phyloP scores from a whole-genome alignment of 2,329 filamentous ascomycete genomes.

The Trichoderma gracile region DNA sequence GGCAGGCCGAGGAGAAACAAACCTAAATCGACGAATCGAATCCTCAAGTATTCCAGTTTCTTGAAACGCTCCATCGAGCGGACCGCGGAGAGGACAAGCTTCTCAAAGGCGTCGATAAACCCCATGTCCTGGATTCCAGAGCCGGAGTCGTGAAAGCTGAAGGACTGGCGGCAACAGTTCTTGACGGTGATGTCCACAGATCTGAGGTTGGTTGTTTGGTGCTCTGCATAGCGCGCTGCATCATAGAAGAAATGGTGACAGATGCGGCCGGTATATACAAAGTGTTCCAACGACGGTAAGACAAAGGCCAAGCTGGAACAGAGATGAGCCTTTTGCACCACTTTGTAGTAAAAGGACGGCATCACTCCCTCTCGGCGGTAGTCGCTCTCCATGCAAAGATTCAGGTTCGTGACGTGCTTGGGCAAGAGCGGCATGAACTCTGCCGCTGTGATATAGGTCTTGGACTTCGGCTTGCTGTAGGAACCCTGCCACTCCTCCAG shows the following conservation, averaged over 20 bases:
- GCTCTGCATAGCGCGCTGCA: slow-evolving; percentile 52
- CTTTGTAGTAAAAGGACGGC: slow-evolving; percentile 62
- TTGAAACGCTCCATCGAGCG: slow-evolving; percentile 60
- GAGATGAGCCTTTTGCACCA: slow-evolving; percentile 61
- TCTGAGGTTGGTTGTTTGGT: slow-evolving; percentile 55
- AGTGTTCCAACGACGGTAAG: slow-evolving; percentile 63
- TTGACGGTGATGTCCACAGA: slow-evolving; percentile 72
- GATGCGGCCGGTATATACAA: slow-evolving; percentile 71
- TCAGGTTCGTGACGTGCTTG: slow-evolving; percentile 60
- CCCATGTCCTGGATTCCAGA: slow-evolving; percentile 71
- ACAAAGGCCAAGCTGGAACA: slow-evolving; percentile 64
- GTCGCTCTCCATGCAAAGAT: slow-evolving; percentile 70
- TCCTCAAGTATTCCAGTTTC: slow-evolving; percentile 64
- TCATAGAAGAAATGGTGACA: slow-evolving; percentile 68
- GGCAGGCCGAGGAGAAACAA: slow-evolving; percentile 32
- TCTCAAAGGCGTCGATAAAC: slow-evolving; percentile 72
- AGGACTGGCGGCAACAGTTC: slow-evolving; percentile 65
- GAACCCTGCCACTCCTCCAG: slow-evolving; percentile 64
- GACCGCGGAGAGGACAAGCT: slow-evolving; percentile 64
- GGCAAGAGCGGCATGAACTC: slow-evolving; percentile 61
- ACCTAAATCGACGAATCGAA: slow-evolving; percentile 74
- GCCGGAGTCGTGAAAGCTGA: slow-evolving; percentile 61
- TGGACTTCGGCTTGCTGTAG: slow-evolving; percentile 71
- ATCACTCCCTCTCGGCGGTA: slow-evolving; percentile 65
- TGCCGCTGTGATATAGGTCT: slow-evolving; percentile 71